Evolutionary conservation across 2,329 filamentous ascomycete species (phyloP).

Genomic region (Aplosporella prunicola): DNA sequence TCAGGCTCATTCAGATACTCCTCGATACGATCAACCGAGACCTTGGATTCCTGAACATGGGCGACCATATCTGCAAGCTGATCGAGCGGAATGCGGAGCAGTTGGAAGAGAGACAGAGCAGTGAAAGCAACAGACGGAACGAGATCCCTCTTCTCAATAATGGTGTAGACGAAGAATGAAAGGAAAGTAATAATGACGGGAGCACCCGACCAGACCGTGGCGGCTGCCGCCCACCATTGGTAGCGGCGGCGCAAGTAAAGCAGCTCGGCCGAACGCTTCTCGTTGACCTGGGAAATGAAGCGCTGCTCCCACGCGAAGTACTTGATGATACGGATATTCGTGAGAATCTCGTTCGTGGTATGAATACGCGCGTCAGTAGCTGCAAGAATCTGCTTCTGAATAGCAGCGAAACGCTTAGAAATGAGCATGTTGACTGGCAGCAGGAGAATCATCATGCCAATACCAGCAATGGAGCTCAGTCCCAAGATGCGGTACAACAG

Average conservation of each 20-base stretch:
- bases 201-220: slow-evolving; percentile 93
- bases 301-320: slow-evolving; percentile 98
- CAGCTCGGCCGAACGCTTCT: slow-evolving; percentile 74
- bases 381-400: slow-evolving; percentile 83
- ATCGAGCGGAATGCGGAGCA: slow-evolving; percentile 85
- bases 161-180: slow-evolving; percentile 87
- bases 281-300: slow-evolving; percentile 76
- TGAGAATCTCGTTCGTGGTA: slow-evolving; percentile 90
- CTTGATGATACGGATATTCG: slow-evolving; percentile 98
- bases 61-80: slow-evolving; percentile 98
- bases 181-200: slow-evolving; percentile 93
- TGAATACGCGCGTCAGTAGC: slow-evolving; percentile 95
- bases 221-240: slow-evolving; percentile 82
- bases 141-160: slow-evolving; percentile 78
- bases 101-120: slow-evolving; percentile 87
- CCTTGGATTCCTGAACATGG: slow-evolving; percentile 93
- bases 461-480: slow-evolving; percentile 84
- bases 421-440: slow-evolving; percentile 86
- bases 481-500: slow-evolving; percentile 87
- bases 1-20: slow-evolving; percentile 89
- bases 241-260: slow-evolving; percentile 71
- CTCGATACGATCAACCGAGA: slow-evolving; percentile 93
- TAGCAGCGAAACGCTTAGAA: slow-evolving; percentile 71
- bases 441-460: slow-evolving; percentile 79
- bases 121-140: slow-evolving; percentile 93